A percentile compares a stretch with the other conserved stretches of the same genome.
Evolutionary conservation across 345 rosid genomes (phyloP).

Genomic region (Litchi chinensis): DNA sequence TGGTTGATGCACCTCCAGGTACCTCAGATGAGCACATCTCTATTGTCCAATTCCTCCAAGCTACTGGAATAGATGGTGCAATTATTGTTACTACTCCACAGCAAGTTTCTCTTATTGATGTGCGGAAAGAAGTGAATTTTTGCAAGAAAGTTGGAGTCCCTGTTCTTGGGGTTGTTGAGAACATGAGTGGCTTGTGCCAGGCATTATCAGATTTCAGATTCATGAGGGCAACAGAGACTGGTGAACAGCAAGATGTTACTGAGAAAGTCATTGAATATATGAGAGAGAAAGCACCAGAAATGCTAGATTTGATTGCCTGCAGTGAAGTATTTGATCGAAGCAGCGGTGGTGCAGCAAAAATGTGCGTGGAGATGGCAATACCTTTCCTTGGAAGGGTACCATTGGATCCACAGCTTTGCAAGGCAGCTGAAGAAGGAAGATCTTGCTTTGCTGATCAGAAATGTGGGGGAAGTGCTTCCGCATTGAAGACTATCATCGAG

Average conservation of each 20-base stretch:
- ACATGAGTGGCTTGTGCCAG: slow-evolving; percentile 93
- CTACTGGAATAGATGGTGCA: slow-evolving; percentile 86
- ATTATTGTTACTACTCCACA: slow-evolving; percentile 94
- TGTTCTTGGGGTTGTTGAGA: slow-evolving; percentile 94
- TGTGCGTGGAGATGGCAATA: slow-evolving; percentile 86
- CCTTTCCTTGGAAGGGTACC: slow-evolving; percentile 92
- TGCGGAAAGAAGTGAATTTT: slow-evolving; percentile 87
- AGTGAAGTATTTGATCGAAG: slow-evolving; percentile 89
- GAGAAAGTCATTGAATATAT: slow-evolving; percentile 47
- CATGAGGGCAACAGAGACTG: slow-evolving; percentile 47
- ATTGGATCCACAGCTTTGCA: slow-evolving; percentile 81
- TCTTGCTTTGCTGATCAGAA: slow-evolving; percentile 76
- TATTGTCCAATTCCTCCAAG: slow-evolving; percentile 85
- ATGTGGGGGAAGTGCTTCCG: slow-evolving; percentile 68
- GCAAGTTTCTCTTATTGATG: slow-evolving; percentile 91
- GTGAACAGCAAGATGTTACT: slow-evolving; percentile 64
- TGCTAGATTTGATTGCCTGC: slow-evolving; percentile 55
- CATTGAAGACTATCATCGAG: slow-evolving; percentile 50
- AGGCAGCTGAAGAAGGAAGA: slow-evolving; percentile 86
- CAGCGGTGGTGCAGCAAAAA: slow-evolving; percentile 74
- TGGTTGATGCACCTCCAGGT: slow-evolving; percentile 96
- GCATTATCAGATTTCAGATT: slow-evolving; percentile 68
- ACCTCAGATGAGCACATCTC: slow-evolving; percentile 98
- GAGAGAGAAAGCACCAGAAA: slow-evolving; percentile 75
- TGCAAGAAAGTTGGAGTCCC: slow-evolving; percentile 92